Evolutionary conservation across 2,329 filamentous ascomycete species (phyloP).

Genomic region (Trichoderma citrinoviride): DNA sequence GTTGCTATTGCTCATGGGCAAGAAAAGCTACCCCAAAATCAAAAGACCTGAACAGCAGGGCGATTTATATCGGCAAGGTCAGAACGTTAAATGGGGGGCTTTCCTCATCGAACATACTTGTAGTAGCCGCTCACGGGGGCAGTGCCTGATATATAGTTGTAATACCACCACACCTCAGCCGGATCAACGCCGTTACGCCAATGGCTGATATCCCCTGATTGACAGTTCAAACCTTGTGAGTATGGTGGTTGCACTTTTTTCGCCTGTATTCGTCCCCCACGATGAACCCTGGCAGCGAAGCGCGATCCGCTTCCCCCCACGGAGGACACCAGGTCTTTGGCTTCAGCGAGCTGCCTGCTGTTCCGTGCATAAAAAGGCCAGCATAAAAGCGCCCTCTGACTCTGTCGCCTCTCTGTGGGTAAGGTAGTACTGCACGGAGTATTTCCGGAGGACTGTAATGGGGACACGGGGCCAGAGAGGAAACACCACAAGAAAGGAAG

Average conservation of each 20-base stretch:
- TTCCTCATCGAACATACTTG: background rate
- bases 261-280: constrained; percentile 16
- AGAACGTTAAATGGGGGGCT: constrained; percentile 1
- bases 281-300: background rate
- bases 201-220: background rate
- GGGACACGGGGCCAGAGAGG: background rate
- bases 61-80: background rate
- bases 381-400: constrained; percentile 1
- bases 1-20: background rate
- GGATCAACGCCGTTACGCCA: background rate
- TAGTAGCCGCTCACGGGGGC: background rate
- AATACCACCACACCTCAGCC: background rate
- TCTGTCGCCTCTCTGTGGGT: background rate
- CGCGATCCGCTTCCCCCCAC: constrained; percentile 19
- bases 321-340: background rate
- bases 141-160: background rate
- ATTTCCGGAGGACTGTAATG: background rate
- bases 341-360: background rate
- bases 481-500: background rate
- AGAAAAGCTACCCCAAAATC: background rate
- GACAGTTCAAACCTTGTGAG: background rate
- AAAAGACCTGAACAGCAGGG: background rate
- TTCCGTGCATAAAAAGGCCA: background rate
- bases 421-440: background rate
- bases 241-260: background rate